Base-by-base conservation (phyloP, 208 protist genomes). In the Borovskyia barvae region DNA sequence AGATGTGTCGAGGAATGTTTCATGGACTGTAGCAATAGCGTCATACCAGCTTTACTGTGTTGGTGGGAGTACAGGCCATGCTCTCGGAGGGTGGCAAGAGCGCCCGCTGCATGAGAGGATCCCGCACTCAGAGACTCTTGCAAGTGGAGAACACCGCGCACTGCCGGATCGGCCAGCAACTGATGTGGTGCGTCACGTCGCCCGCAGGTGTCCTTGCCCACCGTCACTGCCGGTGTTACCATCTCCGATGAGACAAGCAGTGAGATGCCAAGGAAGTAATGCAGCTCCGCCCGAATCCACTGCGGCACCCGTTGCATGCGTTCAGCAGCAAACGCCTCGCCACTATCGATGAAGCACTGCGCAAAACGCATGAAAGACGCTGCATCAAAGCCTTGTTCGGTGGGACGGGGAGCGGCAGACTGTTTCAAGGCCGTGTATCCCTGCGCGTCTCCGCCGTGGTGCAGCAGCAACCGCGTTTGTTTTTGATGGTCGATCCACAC, bases 51-150 rank as follows among this genome's bases (percentile, higher is more conserved):
- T 65, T 78, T 80, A 45, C 33, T 35, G 40, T 83, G 73, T 50
- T 84, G 77, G 1, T 60, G 56, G 12, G 64, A 22, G 15, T 80
- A 63, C 7, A 94, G 77, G 26, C 88, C 85, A 39, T 90, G 75
- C 43, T 89, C 81, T 19, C 73, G 65, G 35, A 90, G 64, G 2
- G 82, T 89, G 6, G 82, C 77, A 19, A 92, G 45, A 0, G 81
- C 62, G 9, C 70, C 69, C 2, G 74, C 68, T 2, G 88, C 88
- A 43, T 73, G 71, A 22, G 37, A 36, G 4, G 88, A 92, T 30
- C 81, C 82, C 9, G 28, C 11, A 55, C 77, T 75, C 37, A 82
- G 35, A 3, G 82, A 60, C 56, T 77, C 65, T 32, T 89, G 65
- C 7, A 85, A 32, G 14, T 68, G 36, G 12, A 73, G 5, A 1